Conservation (phyloP, 2,329 filamentous ascomycete genomes). For the Sclerotinia subarctica region DNA sequence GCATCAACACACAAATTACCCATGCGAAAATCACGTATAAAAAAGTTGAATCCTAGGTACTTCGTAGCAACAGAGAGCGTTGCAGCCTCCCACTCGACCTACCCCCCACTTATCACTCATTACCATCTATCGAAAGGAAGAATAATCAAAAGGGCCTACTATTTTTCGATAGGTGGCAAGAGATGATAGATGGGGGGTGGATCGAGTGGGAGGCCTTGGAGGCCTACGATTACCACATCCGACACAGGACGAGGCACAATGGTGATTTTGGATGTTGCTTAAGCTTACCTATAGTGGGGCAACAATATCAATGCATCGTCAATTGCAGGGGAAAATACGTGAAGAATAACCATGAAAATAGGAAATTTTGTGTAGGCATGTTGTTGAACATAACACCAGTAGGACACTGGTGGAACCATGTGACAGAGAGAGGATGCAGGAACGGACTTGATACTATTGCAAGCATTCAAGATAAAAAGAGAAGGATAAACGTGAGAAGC, state of each 20-base stretch:
- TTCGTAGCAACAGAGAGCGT: too few species aligned
- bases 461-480: too few species aligned
- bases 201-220: too few species aligned
- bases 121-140: too few species aligned
- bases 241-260: neutral
- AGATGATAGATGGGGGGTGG: too few species aligned
- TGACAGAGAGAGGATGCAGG: neutral
- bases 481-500: neutral
- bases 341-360: neutral
- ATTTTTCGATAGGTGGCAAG: too few species aligned
- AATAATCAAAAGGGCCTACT: too few species aligned
- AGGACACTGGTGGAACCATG: too few species aligned
- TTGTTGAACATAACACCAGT: neutral
- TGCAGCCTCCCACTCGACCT: too few species aligned
- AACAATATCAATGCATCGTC: neutral
- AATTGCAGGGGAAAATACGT: too few species aligned
- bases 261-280: neutral
- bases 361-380: neutral
- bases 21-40: neutral
- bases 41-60: neutral
- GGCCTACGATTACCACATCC: too few species aligned
- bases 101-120: too few species aligned
- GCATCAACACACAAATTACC: neutral
- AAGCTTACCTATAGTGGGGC: neutral
- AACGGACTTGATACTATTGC: neutral